Evolutionary conservation across 1,284 basidiomycete genomes (phyloP).

Genomic region (Amylostereum areolatum): DNA sequence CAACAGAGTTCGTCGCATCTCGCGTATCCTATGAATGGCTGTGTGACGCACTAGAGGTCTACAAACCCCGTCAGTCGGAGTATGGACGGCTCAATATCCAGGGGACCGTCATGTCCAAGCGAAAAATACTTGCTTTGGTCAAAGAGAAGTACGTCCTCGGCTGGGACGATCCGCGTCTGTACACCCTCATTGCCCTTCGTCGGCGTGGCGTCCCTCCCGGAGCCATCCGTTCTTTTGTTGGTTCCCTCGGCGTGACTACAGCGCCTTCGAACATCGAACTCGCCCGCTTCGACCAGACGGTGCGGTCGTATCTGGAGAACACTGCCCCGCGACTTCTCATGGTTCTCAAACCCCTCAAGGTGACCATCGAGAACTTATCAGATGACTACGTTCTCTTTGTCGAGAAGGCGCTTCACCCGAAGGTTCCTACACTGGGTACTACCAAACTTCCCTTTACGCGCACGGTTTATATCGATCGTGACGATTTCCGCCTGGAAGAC

Average conservation of each 20-base stretch:
- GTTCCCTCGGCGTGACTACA: constrained; percentile 89
- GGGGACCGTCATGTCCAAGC: constrained; percentile 96
- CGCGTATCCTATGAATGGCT: constrained; percentile 99
- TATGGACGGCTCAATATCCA: constrained; percentile 93
- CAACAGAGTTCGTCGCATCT: constrained; percentile 94
- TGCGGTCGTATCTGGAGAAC: constrained; percentile 88
- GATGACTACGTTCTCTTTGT: constrained; percentile 83
- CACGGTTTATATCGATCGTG: constrained; percentile 88
- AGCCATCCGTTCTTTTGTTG: constrained; percentile 91
- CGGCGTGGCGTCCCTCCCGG: constrained; percentile 94
- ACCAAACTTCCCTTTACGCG: constrained; percentile 85
- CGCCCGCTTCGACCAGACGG: constrained; percentile 84
- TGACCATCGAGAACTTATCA: constrained; percentile 87
- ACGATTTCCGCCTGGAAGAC: constrained; percentile 91
- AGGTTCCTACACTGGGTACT: constrained; percentile 83
- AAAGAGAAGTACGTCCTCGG: constrained; percentile 80
- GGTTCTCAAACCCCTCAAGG: constrained; percentile 88
- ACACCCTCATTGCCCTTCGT: constrained; percentile 93
- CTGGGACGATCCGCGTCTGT: constrained; percentile 99
- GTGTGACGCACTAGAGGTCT: constrained; percentile 93
- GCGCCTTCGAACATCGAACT: constrained; percentile 82
- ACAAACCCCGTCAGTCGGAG: constrained; percentile 98
- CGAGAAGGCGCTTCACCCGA: constrained; percentile 93
- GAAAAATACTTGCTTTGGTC: constrained; percentile 91
- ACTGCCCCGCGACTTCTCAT: constrained; percentile 88